These are phyloP conservation scores for Nicotiana rustica DNA, from an alignment of 305 asterid genomes.

Conservation along the genomic window DNA sequence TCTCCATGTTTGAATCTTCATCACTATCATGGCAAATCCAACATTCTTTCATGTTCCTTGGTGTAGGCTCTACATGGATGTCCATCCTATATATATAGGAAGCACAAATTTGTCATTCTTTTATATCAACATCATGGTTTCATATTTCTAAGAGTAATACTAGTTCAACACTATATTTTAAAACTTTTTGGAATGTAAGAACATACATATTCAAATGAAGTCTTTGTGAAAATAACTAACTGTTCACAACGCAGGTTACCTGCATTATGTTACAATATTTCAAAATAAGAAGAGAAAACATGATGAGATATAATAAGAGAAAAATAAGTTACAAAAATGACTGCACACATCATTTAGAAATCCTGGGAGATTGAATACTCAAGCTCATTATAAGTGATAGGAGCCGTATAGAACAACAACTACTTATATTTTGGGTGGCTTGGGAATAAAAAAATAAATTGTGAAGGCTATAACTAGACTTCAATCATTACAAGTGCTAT, in stretches of 20 bases:
- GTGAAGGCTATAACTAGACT: no score
- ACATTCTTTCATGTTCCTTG: conserved; percentile 62
- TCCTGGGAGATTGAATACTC: no score
- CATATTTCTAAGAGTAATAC: conserved; percentile 45
- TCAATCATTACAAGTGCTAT: no score
- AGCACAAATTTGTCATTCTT: conserved; percentile 45
- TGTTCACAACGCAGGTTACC: not conserved
- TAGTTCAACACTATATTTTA: not conserved
- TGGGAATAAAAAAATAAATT: no score
- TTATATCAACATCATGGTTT: conserved; percentile 53
- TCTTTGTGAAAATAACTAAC: conserved; percentile 23
- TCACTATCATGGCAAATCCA: conserved; percentile 90
- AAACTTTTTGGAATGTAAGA: not conserved
- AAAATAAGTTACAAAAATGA: not conserved
- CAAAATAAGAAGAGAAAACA: not conserved
- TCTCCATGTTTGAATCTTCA: conserved; percentile 77
- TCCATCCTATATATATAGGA: conserved; percentile 57
- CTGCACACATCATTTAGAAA: not conserved
- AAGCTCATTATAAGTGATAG: no score
- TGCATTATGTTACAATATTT: no score
- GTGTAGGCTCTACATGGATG: conserved; percentile 46
- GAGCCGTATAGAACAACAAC: no score
- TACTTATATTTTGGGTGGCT: no score
- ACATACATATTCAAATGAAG: conserved; percentile 40
- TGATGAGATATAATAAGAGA: not conserved